Evolutionary conservation across 2,329 filamentous ascomycete species (phyloP).

Genomic region (Fusarium denticulatum): DNA sequence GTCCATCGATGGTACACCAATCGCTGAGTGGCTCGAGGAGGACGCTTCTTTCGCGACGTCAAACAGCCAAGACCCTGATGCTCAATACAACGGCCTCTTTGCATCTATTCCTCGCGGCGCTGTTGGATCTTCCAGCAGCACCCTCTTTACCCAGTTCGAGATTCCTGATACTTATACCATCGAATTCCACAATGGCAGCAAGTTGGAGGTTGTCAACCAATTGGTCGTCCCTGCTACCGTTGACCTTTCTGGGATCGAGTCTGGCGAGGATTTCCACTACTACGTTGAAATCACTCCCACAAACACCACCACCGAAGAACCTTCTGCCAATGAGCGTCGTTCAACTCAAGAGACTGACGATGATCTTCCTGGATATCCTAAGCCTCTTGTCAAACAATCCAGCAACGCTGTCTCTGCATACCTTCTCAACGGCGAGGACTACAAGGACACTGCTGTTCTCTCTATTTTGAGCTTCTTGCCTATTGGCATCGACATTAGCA

Average conservation of each 20-base stretch:
- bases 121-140: conserved; percentile 3
- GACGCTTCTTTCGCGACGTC: conserved; percentile 24
- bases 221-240: conserved; percentile 19
- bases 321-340: conserved; percentile 17
- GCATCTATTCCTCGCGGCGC: conserved; percentile 22
- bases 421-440: conserved; percentile 30
- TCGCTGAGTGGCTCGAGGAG: conserved; percentile 38
- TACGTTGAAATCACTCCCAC: conserved; percentile 26
- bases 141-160: conserved; percentile 29
- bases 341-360: not conserved
- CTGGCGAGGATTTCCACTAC: conserved; percentile 37
- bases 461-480: conserved; percentile 40
- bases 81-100: conserved; percentile 40
- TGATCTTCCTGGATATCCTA: conserved; percentile 20
- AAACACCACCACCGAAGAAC: conserved; percentile 6
- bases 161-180: conserved; percentile 39
- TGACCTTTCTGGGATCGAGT: conserved; percentile 33
- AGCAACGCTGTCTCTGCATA: conserved; percentile 26
- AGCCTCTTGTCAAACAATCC: conserved; percentile 30
- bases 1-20: conserved; percentile 33
- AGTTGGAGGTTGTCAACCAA: conserved; percentile 17
- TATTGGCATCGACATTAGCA: conserved; percentile 6
- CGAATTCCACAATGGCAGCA: conserved; percentile 36
- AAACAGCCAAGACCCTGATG: conserved; percentile 39
- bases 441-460: conserved; percentile 38